These are phyloP conservation scores for Stephania japonica DNA, from an alignment of 164 flowering plant species.

Conservation along the genomic window DNA sequence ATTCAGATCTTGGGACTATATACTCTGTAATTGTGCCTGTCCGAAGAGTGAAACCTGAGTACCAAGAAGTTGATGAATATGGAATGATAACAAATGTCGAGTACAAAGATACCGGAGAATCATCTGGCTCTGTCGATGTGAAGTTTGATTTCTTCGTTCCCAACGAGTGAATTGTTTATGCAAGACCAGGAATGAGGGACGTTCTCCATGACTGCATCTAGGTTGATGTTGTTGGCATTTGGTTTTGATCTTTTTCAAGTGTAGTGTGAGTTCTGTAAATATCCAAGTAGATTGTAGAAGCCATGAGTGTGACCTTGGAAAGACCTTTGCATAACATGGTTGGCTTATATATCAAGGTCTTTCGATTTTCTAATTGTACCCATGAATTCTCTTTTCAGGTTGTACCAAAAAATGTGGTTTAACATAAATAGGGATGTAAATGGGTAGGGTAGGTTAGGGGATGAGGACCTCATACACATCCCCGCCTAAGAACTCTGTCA, in stretches of 20 bases:
- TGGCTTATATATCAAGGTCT: not conserved
- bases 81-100: constrained; percentile 64
- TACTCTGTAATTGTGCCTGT: constrained; percentile 96
- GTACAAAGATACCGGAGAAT: constrained; percentile 70
- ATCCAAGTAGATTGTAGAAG: not conserved
- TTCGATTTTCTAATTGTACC: not conserved
- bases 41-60: constrained; percentile 74
- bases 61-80: constrained; percentile 54
- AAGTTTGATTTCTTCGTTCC: constrained; percentile 84
- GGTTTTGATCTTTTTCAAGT: not conserved
- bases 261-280: not conserved
- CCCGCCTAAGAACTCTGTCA: too few species aligned
- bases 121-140: constrained; percentile 83
- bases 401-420: not conserved
- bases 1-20: constrained; percentile 77
- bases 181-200: not conserved
- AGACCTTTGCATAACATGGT: not conserved
- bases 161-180: constrained; percentile 20
- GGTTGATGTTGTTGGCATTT: not conserved
- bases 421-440: too few species aligned
- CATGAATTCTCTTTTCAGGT: not conserved
- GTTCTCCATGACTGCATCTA: not conserved
- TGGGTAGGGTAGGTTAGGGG: too few species aligned
- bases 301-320: not conserved
- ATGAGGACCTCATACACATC: too few species aligned